These are phyloP conservation scores for Intubia oerlemansii DNA, from an alignment of 2,329 filamentous ascomycete species.

Conservation along the genomic window DNA sequence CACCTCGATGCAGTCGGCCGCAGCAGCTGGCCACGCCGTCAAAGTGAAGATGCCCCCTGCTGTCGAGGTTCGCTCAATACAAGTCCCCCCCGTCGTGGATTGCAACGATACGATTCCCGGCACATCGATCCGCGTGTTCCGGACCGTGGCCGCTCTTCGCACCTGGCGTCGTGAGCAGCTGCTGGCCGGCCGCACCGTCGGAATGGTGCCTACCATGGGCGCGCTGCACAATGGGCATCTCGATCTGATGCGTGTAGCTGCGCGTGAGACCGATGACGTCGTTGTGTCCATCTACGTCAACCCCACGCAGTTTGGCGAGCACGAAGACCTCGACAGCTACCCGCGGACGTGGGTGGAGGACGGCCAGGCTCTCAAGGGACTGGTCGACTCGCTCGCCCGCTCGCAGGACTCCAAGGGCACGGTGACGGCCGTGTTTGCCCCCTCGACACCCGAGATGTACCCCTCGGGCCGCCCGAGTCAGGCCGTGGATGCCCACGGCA, in stretches of 20 bases:
- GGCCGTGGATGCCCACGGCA: slow-evolving; percentile 57
- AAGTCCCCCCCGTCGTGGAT: slow-evolving; percentile 10
- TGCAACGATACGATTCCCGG: slow-evolving; percentile 26
- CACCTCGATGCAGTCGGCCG: too few relatives aligned
- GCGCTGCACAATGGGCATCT: slow-evolving; percentile 86
- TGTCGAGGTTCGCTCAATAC: too few relatives aligned
- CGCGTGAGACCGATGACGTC: slow-evolving; percentile 64
- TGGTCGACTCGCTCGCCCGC: slow-evolving; percentile 37
- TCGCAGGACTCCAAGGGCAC: neutral
- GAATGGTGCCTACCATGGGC: slow-evolving; percentile 92
- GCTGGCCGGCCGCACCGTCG: slow-evolving; percentile 48
- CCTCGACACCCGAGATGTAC: slow-evolving; percentile 69
- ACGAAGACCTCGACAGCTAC: slow-evolving; percentile 76
- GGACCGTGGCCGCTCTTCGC: slow-evolving; percentile 50
- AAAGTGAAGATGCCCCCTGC: too few relatives aligned
- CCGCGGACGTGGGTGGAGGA: slow-evolving; percentile 78
- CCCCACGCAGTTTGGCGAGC: slow-evolving; percentile 80
- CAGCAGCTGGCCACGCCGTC: too few relatives aligned
- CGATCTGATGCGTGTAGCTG: slow-evolving; percentile 65
- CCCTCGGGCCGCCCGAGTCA: slow-evolving; percentile 55
- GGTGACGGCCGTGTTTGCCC: slow-evolving; percentile 58
- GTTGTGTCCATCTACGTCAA: slow-evolving; percentile 92
- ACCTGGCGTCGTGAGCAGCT: slow-evolving; percentile 45
- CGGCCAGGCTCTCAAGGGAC: slow-evolving; percentile 36
- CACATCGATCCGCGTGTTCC: slow-evolving; percentile 48